Base-by-base conservation (phyloP, 1,139 yeast species). In the Blastobotrys petasosporus region DNA sequence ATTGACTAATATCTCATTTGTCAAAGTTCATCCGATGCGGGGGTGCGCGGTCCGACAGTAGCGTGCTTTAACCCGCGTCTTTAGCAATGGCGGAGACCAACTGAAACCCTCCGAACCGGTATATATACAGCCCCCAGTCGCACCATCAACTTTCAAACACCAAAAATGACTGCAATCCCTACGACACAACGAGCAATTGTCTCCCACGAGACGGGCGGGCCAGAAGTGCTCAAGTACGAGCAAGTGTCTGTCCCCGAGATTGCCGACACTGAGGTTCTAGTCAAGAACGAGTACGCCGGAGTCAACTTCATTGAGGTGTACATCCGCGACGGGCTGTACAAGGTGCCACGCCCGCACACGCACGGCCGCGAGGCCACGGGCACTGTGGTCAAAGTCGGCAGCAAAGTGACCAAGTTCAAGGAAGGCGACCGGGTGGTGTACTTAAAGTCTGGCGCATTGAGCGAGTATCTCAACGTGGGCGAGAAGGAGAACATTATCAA, bases 351-450 rank as follows among this genome's bases (percentile, higher is more conserved):
- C 11, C 97, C 97, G 0, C 71, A 70, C 48, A 67, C 77, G 34
- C 70, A 85, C 36, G 97, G 97, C n/a, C 73, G 88, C 49, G 96
- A 88, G 63, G 95, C 90, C 2, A 70, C 84, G 32, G 97, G 96
- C 31, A 75, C 66, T 13, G 77, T 88, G 41, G 92, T 75, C 32
- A 77, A 81, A 15, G 75, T 77, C 15, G 97, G 96, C 28, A 55
- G 67, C 2, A 65, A 72, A 1, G 94, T 85, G 17, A 65, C 69
- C 20, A 65, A 72, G 39, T 80, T 68, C 61, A 63, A 72, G 45
- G 78, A 81, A 23, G 95, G 95, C 32, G 95, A 88, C 59, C 73
- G 76, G 42, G 83, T 87, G 11, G 82, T 79, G 0, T 86, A 79
- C 61, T 32, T 49, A 12, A 65, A 75, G 0, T 59, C 68, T 1